phyloP scores from a whole-genome alignment of 2,329 filamentous ascomycete genomes.

The Pleoardoris graminearum region DNA sequence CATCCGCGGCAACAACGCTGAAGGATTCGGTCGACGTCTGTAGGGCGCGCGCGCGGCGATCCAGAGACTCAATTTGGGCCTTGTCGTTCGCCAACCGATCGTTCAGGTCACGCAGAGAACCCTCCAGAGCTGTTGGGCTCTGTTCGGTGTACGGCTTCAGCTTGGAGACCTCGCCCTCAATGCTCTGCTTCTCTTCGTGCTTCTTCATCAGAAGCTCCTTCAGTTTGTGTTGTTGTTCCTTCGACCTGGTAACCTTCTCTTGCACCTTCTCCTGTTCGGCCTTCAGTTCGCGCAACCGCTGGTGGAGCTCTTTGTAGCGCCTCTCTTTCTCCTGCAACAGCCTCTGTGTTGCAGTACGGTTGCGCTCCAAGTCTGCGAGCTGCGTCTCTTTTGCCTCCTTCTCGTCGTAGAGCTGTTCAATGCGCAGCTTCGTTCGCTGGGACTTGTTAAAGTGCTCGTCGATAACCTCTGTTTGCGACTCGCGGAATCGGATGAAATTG shows the following conservation, averaged over 20 bases:
- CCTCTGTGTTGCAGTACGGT: conserved; percentile 77
- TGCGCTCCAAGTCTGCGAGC: conserved; percentile 78
- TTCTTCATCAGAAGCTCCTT: conserved; percentile 73
- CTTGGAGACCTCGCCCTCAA: conserved; percentile 85
- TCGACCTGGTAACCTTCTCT: conserved; percentile 79
- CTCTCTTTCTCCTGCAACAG: conserved; percentile 82
- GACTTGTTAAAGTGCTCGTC: conserved; percentile 93
- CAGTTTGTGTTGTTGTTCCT: conserved; percentile 76
- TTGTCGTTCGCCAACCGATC: conserved; percentile 79
- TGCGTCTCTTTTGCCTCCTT: conserved; percentile 86
- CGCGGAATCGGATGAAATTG: conserved; percentile 97
- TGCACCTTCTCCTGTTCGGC: conserved; percentile 82
- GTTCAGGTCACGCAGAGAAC: conserved; percentile 77
- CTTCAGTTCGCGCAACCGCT: conserved; percentile 76
- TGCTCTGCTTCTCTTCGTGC: conserved; percentile 68
- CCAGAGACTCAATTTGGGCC: conserved; percentile 81
- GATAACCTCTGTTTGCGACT: conserved; percentile 86
- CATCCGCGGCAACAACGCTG: conserved; percentile 78
- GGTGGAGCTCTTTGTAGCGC: conserved; percentile 85
- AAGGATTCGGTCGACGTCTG: conserved; percentile 94
- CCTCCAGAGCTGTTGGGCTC: conserved; percentile 80
- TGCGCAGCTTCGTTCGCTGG: conserved; percentile 81
- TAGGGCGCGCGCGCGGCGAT: conserved; percentile 82
- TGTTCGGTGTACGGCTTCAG: conserved; percentile 90
- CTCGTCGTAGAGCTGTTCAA: conserved; percentile 80